Percentiles rank a stretch among this genome's conserved stretches.
These are phyloP conservation scores for Myriangium duriaei DNA, from an alignment of 2,329 filamentous ascomycete species.

Conservation along the genomic window DNA sequence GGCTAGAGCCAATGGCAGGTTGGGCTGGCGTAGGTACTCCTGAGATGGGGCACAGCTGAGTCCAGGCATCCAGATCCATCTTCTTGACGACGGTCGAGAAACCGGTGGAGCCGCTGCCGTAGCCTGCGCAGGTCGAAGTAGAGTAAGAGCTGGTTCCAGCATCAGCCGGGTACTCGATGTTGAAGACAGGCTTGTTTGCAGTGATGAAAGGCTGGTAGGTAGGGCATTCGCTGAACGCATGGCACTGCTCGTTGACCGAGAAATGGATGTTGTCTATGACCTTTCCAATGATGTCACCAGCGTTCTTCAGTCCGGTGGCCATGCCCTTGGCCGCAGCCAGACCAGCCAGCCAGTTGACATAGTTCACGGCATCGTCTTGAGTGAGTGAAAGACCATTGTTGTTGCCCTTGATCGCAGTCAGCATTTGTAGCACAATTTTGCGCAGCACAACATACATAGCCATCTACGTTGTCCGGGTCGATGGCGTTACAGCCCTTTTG, in stretches of 20 bases:
- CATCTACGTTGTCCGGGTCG: constrained; percentile 21
- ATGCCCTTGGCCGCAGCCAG: constrained; percentile 44
- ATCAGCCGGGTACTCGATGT: constrained; percentile 54
- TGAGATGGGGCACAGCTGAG: too few relatives aligned
- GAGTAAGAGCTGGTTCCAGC: background rate
- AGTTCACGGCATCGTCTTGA: constrained; percentile 42
- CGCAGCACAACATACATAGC: constrained; percentile 9
- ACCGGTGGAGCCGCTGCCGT: constrained; percentile 13
- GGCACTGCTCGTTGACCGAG: constrained; percentile 59
- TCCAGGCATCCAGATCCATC: constrained; percentile 46
- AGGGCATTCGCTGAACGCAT: constrained; percentile 46
- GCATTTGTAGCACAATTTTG: background rate
- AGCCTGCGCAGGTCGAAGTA: background rate
- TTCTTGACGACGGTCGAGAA: constrained; percentile 56
- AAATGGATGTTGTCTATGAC: constrained; percentile 47
- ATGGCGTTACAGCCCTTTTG: constrained; percentile 28
- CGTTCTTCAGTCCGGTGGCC: constrained; percentile 58
- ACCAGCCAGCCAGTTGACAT: constrained; percentile 46
- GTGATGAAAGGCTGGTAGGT: constrained; percentile 46
- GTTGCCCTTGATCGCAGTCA: constrained; percentile 31
- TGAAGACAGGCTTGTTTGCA: constrained; percentile 55
- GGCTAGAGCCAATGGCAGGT: too few relatives aligned
- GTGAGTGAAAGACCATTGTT: constrained; percentile 51
- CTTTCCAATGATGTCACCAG: constrained; percentile 43
- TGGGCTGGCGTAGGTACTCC: too few relatives aligned